Percentiles rank a stretch among this genome's conserved stretches.
Evolutionary conservation across 2,329 filamentous ascomycete genomes (phyloP).

Genomic region (Salinomyces thailandicus): DNA sequence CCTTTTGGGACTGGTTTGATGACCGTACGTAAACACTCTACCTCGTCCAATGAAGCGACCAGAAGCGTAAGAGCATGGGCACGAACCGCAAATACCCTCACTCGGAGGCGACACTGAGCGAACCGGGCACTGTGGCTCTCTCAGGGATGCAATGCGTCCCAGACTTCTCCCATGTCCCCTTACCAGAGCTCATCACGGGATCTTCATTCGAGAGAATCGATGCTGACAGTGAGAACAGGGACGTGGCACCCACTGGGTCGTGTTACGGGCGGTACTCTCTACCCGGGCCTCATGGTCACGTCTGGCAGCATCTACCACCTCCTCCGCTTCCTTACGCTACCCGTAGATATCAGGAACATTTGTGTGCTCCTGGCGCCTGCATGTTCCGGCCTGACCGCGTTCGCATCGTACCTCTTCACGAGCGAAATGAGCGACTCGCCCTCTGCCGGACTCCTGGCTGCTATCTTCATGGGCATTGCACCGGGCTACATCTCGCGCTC

Average conservation of each 20-base stretch:
- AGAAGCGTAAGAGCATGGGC: too few species aligned
- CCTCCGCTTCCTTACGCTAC: slow-evolving; percentile 77
- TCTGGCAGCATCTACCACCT: slow-evolving; percentile 94
- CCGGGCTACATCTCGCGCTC: slow-evolving; percentile 97
- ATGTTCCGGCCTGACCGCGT: slow-evolving; percentile 87
- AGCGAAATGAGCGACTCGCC: slow-evolving; percentile 95
- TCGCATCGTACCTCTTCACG: slow-evolving; percentile 87
- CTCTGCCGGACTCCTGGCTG: slow-evolving; percentile 88
- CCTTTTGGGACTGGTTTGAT: slow-evolving; percentile 99
- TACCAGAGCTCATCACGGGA: too few species aligned
- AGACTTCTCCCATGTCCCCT: too few species aligned
- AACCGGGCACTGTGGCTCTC: too few species aligned
- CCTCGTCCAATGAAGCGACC: too few species aligned
- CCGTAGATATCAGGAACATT: slow-evolving; percentile 97
- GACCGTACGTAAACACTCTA: slow-evolving; percentile 53
- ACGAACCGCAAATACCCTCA: too few species aligned
- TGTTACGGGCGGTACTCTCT: slow-evolving; percentile 97
- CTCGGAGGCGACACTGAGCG: too few species aligned
- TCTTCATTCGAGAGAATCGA: neutral
- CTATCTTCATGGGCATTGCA: slow-evolving; percentile 92
- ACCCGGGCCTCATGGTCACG: slow-evolving; percentile 97
- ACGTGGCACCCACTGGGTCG: slow-evolving; percentile 98
- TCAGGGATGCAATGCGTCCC: too few species aligned
- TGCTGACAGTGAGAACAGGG: slow-evolving; percentile 34
- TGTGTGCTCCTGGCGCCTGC: slow-evolving; percentile 91